Evolutionary conservation across 495 filamentous ascomycete species (phyloP).

Genomic region (Ramalina intermedia): DNA sequence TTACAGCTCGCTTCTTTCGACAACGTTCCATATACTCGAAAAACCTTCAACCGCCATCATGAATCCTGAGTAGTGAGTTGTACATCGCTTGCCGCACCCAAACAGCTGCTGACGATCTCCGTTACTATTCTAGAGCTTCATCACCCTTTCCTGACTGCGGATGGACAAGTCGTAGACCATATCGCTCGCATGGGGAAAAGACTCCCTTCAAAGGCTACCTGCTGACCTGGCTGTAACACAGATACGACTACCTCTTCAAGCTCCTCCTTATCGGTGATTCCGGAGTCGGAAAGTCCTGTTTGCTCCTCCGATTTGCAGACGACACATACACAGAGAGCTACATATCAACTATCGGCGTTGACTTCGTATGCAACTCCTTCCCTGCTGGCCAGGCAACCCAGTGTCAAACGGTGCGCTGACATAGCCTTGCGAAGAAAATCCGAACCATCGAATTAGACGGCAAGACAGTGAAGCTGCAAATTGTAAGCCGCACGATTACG

Average conservation of each 20-base stretch:
- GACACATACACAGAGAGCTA: conserved; percentile 99
- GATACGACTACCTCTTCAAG: conserved; percentile 99
- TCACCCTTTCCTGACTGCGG: too few species aligned
- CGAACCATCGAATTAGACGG: conserved; percentile 97
- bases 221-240: conserved; percentile 20
- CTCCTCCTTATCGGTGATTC: conserved; percentile 99
- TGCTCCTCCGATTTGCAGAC: conserved; percentile 94
- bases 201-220: background rate
- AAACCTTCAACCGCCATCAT: conserved; percentile 37
- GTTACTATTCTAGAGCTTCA: background rate
- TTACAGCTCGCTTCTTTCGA: too few species aligned
- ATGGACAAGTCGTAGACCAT: background rate
- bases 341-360: conserved; percentile 98
- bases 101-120: background rate
- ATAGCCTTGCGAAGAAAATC: conserved; percentile 64
- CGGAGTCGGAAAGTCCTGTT: conserved; percentile 98
- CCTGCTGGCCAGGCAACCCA: background rate
- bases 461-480: conserved; percentile 99
- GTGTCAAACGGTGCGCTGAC: conserved; percentile 14
- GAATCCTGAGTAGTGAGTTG: conserved; percentile 88
- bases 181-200: too few species aligned
- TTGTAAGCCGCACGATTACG: conserved; percentile 44
- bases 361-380: conserved; percentile 63
- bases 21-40: too few species aligned
- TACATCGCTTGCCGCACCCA: conserved; percentile 5